Base-by-base conservation (phyloP, 257 asterid species). In the Eustoma russellianum region DNA sequence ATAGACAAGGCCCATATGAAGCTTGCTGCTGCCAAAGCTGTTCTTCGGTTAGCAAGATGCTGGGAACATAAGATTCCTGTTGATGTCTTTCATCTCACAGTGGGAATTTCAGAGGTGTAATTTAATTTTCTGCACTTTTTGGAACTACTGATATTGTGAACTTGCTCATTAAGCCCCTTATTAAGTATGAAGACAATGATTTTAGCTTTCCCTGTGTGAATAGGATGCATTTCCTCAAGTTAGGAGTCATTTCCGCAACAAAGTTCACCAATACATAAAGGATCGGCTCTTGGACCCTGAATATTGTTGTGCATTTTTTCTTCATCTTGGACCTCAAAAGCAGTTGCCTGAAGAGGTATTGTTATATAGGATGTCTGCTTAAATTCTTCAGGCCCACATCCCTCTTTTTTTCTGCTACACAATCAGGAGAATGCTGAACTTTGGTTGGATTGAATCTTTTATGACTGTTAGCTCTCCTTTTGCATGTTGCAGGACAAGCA, bases 1-100 rank as follows among this genome's bases (percentile, higher is more conserved):
- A 82, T 83, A 52, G 99, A 92, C 66, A 88, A 57, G 72, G 97
- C 96, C 47, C 97, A 92, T 76, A 45, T 92, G 74, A 92, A 75
- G 79, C 95, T 92, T 66, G 94, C 94, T 70, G 99, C 99, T 38
- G 97, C 94, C 17, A 92, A 92, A 70, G 87, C 99, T 66, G 73
- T 92, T 71, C 97, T 92, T 73, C 99, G 99, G 62, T 72, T 92
- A 33, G 88, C 92, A 41, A 92, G 77, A 71, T 79, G 74, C 61
- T 92, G 99, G 99, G 99, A 92, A 66, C 89, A 88, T 55, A 88
- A 81, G 76, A 85, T 92, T 74, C 94, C 99, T 0, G 66, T 76
- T 56, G 93, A 88, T 70, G 82, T 85, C 63, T 77, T 88, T 70
- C 83, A 88, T 70, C 80, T 81, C 47, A 70, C 99, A 41, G 64